phyloP scores from a whole-genome alignment of 208 protist species.

The Herpetomonas tarakana region DNA sequence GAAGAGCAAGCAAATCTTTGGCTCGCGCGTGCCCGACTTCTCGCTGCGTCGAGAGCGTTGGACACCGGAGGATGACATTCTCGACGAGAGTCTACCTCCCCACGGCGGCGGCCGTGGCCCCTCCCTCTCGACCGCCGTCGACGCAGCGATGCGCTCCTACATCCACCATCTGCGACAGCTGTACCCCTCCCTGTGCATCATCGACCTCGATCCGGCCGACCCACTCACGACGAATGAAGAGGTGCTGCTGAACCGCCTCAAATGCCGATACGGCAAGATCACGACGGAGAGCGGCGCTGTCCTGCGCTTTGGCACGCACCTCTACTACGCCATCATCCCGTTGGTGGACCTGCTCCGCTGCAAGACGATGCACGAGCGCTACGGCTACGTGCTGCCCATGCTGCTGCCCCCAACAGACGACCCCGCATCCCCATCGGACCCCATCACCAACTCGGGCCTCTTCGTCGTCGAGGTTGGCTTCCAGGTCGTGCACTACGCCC shows the following conservation, averaged over 20 bases:
- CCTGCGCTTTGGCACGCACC: slow-evolving; percentile 52
- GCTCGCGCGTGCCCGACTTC: slow-evolving; percentile 78
- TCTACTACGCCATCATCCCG: slow-evolving; percentile 69
- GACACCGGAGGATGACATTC: slow-evolving; percentile 62
- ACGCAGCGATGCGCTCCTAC: slow-evolving; percentile 64
- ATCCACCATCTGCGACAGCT: slow-evolving; percentile 48
- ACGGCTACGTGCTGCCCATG: slow-evolving; percentile 4
- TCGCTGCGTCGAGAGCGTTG: slow-evolving; percentile 54
- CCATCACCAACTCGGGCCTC: slow-evolving; percentile 53
- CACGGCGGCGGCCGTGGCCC: slow-evolving; percentile 15
- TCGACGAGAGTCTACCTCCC: slow-evolving; percentile 55
- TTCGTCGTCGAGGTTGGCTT: slow-evolving; percentile 85
- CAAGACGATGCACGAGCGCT: slow-evolving; percentile 13
- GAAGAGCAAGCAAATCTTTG: slow-evolving; percentile 82
- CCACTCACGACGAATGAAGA: slow-evolving; percentile 42
- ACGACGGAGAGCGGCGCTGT: slow-evolving; percentile 32
- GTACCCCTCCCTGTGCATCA: slow-evolving; percentile 63
- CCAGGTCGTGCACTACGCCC: slow-evolving; percentile 84
- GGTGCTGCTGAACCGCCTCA: slow-evolving; percentile 65
- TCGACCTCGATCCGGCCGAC: slow-evolving; percentile 74
- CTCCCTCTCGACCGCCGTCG: slow-evolving; percentile 29
- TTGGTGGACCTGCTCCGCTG: slow-evolving; percentile 44
- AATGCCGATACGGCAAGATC: slow-evolving; percentile 86
- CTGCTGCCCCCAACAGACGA: slow-evolving; percentile 10
- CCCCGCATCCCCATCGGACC: slow-evolving; percentile 8